These are phyloP conservation scores for Beauveria asiatica DNA, from an alignment of 2,329 filamentous ascomycete genomes.

Conservation along the genomic window DNA sequence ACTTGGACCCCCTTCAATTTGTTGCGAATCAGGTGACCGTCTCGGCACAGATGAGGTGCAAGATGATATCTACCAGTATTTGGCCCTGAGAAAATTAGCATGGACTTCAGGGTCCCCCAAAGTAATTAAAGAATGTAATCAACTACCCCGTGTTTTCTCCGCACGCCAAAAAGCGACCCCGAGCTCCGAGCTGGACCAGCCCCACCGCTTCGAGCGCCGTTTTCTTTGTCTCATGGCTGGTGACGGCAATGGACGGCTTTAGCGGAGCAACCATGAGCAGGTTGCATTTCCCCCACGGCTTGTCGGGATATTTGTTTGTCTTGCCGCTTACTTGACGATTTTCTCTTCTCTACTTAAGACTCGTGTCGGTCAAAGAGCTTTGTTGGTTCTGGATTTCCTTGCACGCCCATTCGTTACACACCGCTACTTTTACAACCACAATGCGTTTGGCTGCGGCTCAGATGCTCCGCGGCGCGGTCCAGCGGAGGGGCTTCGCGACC, in stretches of 20 bases:
- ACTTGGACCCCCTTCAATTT: no score
- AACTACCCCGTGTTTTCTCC: slow-evolving; percentile 4
- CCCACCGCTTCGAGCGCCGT: background rate
- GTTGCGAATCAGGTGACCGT: no score
- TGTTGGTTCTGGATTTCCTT: background rate
- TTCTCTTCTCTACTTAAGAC: background rate
- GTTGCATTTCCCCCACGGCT: slow-evolving; percentile 13
- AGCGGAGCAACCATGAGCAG: slow-evolving; percentile 19
- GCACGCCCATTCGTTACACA: no score
- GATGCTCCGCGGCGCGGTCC: slow-evolving; percentile 18
- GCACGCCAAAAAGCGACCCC: background rate
- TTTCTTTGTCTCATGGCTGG: background rate
- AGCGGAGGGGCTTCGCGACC: slow-evolving; percentile 42
- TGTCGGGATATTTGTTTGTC: slow-evolving; percentile 8
- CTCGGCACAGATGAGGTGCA: no score
- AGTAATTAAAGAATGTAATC: no score
- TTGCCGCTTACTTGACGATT: background rate
- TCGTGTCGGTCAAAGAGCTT: background rate
- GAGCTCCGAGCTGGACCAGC: background rate
- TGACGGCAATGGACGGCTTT: slow-evolving; percentile 29
- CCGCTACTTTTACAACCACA: background rate
- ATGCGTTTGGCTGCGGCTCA: slow-evolving; percentile 10
- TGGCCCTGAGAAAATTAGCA: no score
- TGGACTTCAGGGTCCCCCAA: no score
- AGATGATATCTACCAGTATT: no score